Conservation (phyloP, 2,329 filamentous ascomycete genomes). For the Claviceps maximensis region DNA sequence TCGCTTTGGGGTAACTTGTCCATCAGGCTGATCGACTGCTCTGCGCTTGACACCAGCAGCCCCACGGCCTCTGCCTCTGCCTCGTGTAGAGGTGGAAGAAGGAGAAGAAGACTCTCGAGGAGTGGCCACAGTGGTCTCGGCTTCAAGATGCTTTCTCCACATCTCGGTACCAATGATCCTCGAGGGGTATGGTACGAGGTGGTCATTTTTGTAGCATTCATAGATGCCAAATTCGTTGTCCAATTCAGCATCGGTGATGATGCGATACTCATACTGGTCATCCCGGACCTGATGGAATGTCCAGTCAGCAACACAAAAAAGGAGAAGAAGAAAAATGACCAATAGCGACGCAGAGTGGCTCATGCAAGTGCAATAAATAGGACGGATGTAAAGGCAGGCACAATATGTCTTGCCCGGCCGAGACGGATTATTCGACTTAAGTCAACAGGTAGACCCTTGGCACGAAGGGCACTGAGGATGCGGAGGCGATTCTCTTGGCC, state of each 20-base stretch:
- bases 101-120: slow-evolving; percentile 8
- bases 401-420: background rate
- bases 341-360: background rate
- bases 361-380: background rate
- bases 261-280: slow-evolving; percentile 31
- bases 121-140: slow-evolving; percentile 23
- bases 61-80: slow-evolving; percentile 20
- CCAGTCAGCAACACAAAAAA: slow-evolving; percentile 5
- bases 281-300: slow-evolving; percentile 23
- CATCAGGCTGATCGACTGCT: slow-evolving; percentile 35
- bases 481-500: slow-evolving; percentile 32
- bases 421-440: slow-evolving; percentile 24
- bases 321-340: background rate
- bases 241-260: slow-evolving; percentile 30
- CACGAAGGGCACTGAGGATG: slow-evolving; percentile 29
- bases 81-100: slow-evolving; percentile 15
- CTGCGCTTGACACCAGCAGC: slow-evolving; percentile 32
- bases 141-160: slow-evolving; percentile 24
- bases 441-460: slow-evolving; percentile 32
- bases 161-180: slow-evolving; percentile 29
- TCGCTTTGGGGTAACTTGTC: slow-evolving; percentile 36
- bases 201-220: slow-evolving; percentile 25
- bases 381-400: slow-evolving; percentile 1
- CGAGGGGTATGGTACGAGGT: slow-evolving; percentile 32
- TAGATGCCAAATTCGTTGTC: slow-evolving; percentile 30